Evolutionary conservation across 164 flowering plant genomes (phyloP).

Genomic region (Cinnamomum chago): DNA sequence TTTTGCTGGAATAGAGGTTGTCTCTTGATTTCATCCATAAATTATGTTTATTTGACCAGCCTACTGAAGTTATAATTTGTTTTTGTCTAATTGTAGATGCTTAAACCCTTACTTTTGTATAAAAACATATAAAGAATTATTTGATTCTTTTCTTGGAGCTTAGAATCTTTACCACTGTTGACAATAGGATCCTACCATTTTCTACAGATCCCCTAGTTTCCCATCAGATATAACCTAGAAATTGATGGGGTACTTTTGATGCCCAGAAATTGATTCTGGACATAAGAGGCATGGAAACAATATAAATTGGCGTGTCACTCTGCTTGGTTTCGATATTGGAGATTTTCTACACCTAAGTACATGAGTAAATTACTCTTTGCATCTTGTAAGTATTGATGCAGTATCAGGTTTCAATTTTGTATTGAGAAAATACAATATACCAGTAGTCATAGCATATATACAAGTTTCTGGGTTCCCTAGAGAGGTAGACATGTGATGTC

Average conservation of each 20-base stretch:
- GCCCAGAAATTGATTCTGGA: background rate
- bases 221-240: background rate
- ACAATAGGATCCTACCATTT: background rate
- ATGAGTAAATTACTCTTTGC: too few species aligned
- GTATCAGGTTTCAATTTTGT: too few species aligned
- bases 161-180: background rate
- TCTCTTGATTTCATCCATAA: background rate
- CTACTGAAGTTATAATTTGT: background rate
- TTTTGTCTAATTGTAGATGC: background rate
- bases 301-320: too few species aligned
- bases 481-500: too few species aligned
- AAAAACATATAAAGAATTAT: background rate
- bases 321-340: too few species aligned
- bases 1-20: slow-evolving; percentile 90
- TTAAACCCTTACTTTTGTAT: background rate
- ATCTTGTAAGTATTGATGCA: too few species aligned
- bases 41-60: background rate
- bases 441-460: too few species aligned
- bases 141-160: background rate
- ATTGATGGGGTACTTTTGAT: too few species aligned
- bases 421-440: too few species aligned
- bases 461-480: too few species aligned
- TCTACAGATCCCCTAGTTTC: background rate
- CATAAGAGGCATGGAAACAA: background rate
- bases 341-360: too few species aligned